phyloP scores from a whole-genome alignment of 495 filamentous ascomycete genomes.

The Usnea hakonensis region DNA sequence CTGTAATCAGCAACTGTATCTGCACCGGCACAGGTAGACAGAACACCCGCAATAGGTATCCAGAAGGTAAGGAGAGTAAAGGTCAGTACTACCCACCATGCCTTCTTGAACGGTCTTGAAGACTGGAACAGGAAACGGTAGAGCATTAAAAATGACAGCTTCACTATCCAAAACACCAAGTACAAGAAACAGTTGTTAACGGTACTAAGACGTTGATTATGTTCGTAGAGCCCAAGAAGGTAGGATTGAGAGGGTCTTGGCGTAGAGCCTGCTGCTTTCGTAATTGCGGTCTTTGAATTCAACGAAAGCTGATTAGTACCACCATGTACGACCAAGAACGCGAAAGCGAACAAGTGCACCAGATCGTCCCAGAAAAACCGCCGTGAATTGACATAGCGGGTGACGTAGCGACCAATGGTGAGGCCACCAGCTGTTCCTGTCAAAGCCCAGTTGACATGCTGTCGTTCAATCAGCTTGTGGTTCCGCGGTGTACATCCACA shows the following conservation, averaged over 20 bases:
- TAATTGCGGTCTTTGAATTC: not conserved
- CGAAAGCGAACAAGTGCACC: slow-evolving; percentile 2
- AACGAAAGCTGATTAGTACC: slow-evolving; percentile 3
- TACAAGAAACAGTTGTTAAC: slow-evolving; percentile 12
- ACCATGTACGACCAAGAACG: slow-evolving; percentile 1
- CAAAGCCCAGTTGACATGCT: slow-evolving; percentile 10
- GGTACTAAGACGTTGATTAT: not conserved
- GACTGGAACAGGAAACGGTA: slow-evolving; percentile 11
- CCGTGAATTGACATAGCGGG: not conserved
- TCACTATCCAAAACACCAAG: slow-evolving; percentile 11
- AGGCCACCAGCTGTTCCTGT: slow-evolving; percentile 1
- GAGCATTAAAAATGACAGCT: slow-evolving; percentile 11
- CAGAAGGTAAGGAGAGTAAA: slow-evolving; percentile 11
- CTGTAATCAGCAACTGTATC: slow-evolving; percentile 7
- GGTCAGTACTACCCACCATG: slow-evolving; percentile 8
- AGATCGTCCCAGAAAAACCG: slow-evolving; percentile 12
- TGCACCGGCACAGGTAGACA: slow-evolving; percentile 7
- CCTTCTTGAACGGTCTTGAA: slow-evolving; percentile 7
- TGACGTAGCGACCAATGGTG: slow-evolving; percentile 5
- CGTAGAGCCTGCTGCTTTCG: not conserved
- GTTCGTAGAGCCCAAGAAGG: slow-evolving; percentile 8
- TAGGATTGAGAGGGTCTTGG: not conserved
- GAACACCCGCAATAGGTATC: slow-evolving; percentile 7
- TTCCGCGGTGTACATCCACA: not conserved
- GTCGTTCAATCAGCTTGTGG: not conserved